phyloP scores from a whole-genome alignment of 768 basidiomycete genomes.

The Tubosaeta brunneosetosa region DNA sequence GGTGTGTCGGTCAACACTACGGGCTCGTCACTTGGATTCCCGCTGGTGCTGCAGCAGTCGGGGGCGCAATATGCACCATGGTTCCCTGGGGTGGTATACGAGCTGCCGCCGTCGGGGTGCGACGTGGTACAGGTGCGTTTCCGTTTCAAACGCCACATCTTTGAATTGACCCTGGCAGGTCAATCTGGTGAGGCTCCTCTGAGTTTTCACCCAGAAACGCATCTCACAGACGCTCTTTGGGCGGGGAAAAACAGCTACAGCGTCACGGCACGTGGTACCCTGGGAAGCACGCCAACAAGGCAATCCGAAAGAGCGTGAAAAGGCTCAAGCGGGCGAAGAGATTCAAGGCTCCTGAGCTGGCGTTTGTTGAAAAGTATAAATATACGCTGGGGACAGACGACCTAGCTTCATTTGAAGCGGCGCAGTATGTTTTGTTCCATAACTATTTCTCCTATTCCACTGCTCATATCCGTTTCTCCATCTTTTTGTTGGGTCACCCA shows the following conservation, averaged over 20 bases:
- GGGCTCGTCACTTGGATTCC: not conserved
- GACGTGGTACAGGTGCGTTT: slow-evolving; percentile 46
- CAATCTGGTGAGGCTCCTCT: slow-evolving; percentile 11
- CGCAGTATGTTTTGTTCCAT: slow-evolving; percentile 54
- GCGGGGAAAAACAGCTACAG: slow-evolving; percentile 47
- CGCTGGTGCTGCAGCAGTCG: slow-evolving; percentile 17
- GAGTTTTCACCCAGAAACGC: not conserved
- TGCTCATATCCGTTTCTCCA: not conserved
- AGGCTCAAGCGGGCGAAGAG: slow-evolving; percentile 47
- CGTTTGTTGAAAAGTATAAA: slow-evolving; percentile 49
- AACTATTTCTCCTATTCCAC: slow-evolving; percentile 34
- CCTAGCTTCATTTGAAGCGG: slow-evolving; percentile 61
- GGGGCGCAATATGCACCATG: slow-evolving; percentile 63
- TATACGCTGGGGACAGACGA: slow-evolving; percentile 55
- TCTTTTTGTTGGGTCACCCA: not conserved
- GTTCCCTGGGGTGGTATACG: slow-evolving; percentile 42
- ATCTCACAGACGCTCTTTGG: too few relatives aligned
- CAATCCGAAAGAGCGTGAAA: slow-evolving; percentile 34
- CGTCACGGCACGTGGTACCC: slow-evolving; percentile 75
- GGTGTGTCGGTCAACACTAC: not conserved
- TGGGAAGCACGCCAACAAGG: slow-evolving; percentile 32
- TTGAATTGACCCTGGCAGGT: slow-evolving; percentile 1
- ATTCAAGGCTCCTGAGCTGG: slow-evolving; percentile 41
- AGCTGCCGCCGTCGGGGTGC: slow-evolving; percentile 42
- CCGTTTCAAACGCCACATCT: not conserved